Evolutionary conservation across 495 filamentous ascomycete genomes (phyloP).

Genomic region (Xylaria longipes): DNA sequence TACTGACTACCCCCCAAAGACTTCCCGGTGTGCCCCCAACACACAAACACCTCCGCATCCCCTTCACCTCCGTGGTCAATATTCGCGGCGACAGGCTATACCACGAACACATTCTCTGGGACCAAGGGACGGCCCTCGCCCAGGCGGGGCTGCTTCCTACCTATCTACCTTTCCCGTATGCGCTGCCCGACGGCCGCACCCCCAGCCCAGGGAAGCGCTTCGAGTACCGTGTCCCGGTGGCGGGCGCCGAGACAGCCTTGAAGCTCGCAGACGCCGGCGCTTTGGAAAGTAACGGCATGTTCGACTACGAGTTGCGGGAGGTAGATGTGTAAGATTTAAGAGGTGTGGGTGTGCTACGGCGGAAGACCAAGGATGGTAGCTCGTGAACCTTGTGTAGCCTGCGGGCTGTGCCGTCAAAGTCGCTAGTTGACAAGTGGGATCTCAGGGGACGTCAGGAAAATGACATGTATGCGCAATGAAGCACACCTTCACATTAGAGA

Average conservation of each 20-base stretch:
- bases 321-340: constrained; percentile 8
- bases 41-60: constrained; percentile 67
- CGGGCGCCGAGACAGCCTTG: constrained; percentile 68
- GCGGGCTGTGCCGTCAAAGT: not conserved
- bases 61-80: constrained; percentile 77
- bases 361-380: not conserved
- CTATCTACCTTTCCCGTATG: constrained; percentile 63
- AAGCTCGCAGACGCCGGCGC: constrained; percentile 69
- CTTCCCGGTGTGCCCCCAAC: constrained; percentile 80
- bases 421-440: not conserved
- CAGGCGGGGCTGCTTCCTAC: constrained; percentile 76
- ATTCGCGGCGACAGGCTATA: constrained; percentile 76
- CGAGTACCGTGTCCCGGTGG: constrained; percentile 72
- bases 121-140: constrained; percentile 79
- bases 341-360: not conserved
- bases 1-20: constrained; percentile 23
- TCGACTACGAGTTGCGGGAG: constrained; percentile 47
- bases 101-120: constrained; percentile 88
- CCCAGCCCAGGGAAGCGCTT: constrained; percentile 52
- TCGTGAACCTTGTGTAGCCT: not conserved
- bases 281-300: constrained; percentile 69
- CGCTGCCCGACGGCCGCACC: constrained; percentile 48
- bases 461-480: not conserved
- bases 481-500: not conserved
- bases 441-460: not conserved